Percentiles rank a stretch among this genome's conserved stretches.
These are phyloP conservation scores for Blastobotrys ciferrii DNA, from an alignment of 1,139 yeast species.

Conservation along the genomic window DNA sequence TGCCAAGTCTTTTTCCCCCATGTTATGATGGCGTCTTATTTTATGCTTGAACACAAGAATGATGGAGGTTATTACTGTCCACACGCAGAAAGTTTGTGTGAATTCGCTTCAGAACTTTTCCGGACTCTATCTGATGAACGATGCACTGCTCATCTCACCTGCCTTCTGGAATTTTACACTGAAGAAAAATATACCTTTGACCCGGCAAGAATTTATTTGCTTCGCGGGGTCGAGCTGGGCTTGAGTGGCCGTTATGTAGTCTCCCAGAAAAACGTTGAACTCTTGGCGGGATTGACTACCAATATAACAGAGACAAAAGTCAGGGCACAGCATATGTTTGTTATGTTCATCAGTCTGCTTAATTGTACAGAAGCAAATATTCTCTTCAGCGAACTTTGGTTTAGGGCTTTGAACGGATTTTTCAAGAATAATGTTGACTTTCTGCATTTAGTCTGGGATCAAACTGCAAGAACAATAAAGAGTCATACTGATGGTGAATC, in stretches of 20 bases:
- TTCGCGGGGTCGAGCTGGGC: slow-evolving; percentile 58
- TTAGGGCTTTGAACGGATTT: slow-evolving; percentile 14
- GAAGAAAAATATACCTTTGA: slow-evolving; percentile 58
- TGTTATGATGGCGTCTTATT: slow-evolving; percentile 64
- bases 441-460: slow-evolving; percentile 2
- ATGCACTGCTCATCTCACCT: slow-evolving; percentile 31
- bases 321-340: slow-evolving; percentile 42
- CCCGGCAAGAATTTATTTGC: slow-evolving; percentile 64
- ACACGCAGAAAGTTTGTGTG: slow-evolving; percentile 53
- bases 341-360: slow-evolving; percentile 12
- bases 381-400: slow-evolving; percentile 5
- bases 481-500: not conserved
- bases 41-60: slow-evolving; percentile 37
- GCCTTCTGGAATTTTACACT: slow-evolving; percentile 48
- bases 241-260: slow-evolving; percentile 39
- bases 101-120: slow-evolving; percentile 50
- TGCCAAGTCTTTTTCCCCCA: slow-evolving; percentile 58
- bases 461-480: not conserved
- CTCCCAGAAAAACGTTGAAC: slow-evolving; percentile 30
- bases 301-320: slow-evolving; percentile 59
- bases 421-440: slow-evolving; percentile 6
- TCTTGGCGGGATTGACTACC: slow-evolving; percentile 49
- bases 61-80: slow-evolving; percentile 45
- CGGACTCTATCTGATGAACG: slow-evolving; percentile 38
- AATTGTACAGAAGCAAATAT: not conserved